phyloP scores from a whole-genome alignment of 116 monocot genomes.

The Trichopus zeylanicus region DNA sequence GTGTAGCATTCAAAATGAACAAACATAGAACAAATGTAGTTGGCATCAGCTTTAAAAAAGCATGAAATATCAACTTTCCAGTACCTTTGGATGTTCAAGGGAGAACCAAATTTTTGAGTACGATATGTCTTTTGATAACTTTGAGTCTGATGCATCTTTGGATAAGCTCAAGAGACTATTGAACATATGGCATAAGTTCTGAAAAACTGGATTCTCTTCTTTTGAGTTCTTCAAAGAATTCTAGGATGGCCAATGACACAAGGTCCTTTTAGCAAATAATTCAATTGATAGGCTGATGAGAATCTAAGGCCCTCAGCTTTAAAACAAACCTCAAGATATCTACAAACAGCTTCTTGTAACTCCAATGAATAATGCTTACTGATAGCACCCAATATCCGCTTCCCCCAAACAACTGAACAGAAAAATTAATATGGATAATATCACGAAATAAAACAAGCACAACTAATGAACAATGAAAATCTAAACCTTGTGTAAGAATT shows the following conservation, averaged over 20 bases:
- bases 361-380: constrained; percentile 51
- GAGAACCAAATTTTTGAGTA: constrained; percentile 75
- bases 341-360: constrained; percentile 41
- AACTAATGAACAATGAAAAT: not conserved
- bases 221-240: constrained; percentile 26
- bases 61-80: too few species aligned
- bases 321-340: constrained; percentile 56
- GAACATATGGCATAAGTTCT: constrained; percentile 36
- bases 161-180: constrained; percentile 34
- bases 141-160: constrained; percentile 40
- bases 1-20: not conserved
- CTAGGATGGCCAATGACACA: constrained; percentile 10
- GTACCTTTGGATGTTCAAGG: constrained; percentile 90
- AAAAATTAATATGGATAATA: not conserved
- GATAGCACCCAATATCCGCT: constrained; percentile 36
- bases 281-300: not conserved
- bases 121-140: constrained; percentile 25
- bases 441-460: not conserved
- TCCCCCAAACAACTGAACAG: constrained; percentile 42
- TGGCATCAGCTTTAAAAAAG: too few species aligned
- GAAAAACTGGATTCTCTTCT: constrained; percentile 30
- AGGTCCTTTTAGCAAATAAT: not conserved
- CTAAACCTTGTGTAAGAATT: not conserved
- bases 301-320: not conserved
- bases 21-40: too few species aligned